These are phyloP conservation scores for Fusarium sp. DNA, from an alignment of 2,329 filamentous ascomycete species.

Conservation along the genomic window DNA sequence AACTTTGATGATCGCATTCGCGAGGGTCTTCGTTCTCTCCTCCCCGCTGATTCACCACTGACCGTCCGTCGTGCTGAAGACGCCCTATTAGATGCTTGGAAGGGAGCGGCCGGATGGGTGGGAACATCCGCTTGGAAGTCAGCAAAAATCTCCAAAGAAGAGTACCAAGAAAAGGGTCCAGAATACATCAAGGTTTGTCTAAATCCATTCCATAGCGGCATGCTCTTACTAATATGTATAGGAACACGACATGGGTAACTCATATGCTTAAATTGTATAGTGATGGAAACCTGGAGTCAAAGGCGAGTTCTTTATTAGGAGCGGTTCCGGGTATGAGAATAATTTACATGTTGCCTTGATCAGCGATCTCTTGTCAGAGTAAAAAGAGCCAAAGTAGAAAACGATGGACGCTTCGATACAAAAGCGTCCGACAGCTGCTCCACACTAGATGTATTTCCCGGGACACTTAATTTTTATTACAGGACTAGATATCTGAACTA, in stretches of 20 bases:
- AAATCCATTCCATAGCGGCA: not conserved
- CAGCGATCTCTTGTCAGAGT: constrained; percentile 12
- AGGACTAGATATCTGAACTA: not conserved
- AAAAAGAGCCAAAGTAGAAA: not conserved
- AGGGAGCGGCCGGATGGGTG: constrained; percentile 88
- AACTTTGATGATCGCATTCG: constrained; percentile 86
- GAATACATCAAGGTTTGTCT: constrained; percentile 86
- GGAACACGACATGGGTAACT: constrained; percentile 75
- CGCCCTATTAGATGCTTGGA: constrained; percentile 89
- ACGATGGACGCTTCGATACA: not conserved
- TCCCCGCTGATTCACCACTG: constrained; percentile 76
- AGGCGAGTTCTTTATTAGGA: constrained; percentile 32
- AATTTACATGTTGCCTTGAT: constrained; percentile 26
- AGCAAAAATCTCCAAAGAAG: constrained; percentile 77
- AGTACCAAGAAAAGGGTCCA: constrained; percentile 90
- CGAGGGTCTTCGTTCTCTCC: constrained; percentile 74
- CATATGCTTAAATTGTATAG: constrained; percentile 53
- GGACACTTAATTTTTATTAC: not conserved
- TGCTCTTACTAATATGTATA: constrained; percentile 44
- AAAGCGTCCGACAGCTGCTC: not conserved
- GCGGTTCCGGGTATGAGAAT: constrained; percentile 27
- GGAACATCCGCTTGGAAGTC: constrained; percentile 66
- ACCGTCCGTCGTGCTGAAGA: constrained; percentile 77
- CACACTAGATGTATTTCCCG: not conserved
- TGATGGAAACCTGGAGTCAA: constrained; percentile 36